These are phyloP conservation scores for Chara braunii DNA, from an alignment of 139 green algal species.

Conservation along the genomic window DNA sequence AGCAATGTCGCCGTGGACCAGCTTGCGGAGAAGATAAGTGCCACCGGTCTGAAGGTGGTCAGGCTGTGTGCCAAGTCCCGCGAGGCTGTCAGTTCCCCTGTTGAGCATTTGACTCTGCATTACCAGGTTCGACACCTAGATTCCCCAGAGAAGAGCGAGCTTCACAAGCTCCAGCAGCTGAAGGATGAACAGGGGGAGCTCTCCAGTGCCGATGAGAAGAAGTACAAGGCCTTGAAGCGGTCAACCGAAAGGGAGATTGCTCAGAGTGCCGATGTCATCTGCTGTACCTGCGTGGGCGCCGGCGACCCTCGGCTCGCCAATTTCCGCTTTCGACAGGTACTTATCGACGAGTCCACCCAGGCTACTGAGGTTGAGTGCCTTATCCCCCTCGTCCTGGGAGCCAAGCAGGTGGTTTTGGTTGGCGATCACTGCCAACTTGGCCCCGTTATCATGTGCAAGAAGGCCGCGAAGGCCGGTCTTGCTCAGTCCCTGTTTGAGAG, in stretches of 20 bases:
- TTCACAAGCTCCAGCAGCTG: conserved; percentile 82
- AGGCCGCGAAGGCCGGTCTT: conserved; percentile 75
- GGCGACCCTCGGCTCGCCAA: conserved; percentile 74
- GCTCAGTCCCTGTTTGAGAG: conserved; percentile 89
- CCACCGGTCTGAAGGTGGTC: conserved; percentile 87
- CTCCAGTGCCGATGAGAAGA: conserved; percentile 75
- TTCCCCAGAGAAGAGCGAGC: conserved; percentile 61
- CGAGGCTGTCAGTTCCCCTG: conserved; percentile 68
- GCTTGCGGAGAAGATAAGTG: conserved; percentile 82
- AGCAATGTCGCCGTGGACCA: conserved; percentile 98
- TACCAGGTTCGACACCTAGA: conserved; percentile 81
- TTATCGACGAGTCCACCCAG: conserved; percentile 93
- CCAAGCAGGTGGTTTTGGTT: conserved; percentile 83
- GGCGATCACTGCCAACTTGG: conserved; percentile 89
- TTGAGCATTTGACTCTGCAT: conserved; percentile 94
- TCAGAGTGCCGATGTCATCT: conserved; percentile 78
- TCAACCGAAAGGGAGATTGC: conserved; percentile 75
- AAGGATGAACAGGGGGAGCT: conserved; percentile 80
- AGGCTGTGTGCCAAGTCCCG: conserved; percentile 78
- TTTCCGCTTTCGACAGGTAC: conserved; percentile 82
- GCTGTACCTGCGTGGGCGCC: conserved; percentile 82
- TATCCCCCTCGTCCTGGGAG: conserved; percentile 88
- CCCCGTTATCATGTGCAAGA: conserved; percentile 87
- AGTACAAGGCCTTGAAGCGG: conserved; percentile 55
- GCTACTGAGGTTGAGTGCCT: conserved; percentile 86